These are phyloP conservation scores for Suhomyces kilbournensis DNA, from an alignment of 805 yeast species.

Conservation along the genomic window DNA sequence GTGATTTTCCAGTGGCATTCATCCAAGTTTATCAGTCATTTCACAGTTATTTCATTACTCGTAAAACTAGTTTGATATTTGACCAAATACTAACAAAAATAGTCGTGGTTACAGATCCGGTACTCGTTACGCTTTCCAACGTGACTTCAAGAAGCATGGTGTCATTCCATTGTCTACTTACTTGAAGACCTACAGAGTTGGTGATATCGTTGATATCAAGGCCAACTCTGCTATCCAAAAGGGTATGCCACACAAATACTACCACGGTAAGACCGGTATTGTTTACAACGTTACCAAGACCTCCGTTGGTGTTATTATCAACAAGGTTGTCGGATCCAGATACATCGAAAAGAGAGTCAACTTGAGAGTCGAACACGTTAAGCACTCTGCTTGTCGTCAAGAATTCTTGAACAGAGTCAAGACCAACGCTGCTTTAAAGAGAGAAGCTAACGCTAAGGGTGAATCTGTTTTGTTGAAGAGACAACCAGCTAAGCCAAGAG, in stretches of 20 bases:
- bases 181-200: constrained; percentile 97
- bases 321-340: constrained; percentile 99
- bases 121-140: constrained; percentile 99
- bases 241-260: constrained; percentile 99
- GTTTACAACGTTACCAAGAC: constrained; percentile 98
- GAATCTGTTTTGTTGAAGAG: constrained; percentile 90
- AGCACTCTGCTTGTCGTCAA: constrained; percentile 99
- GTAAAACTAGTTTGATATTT: neutral
- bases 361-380: constrained; percentile 97
- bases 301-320: constrained; percentile 95
- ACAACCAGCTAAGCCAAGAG: constrained; percentile 98
- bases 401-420: constrained; percentile 99
- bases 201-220: constrained; percentile 99
- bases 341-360: constrained; percentile 98
- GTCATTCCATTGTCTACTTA: constrained; percentile 90
- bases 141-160: constrained; percentile 99
- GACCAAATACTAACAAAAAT: constrained; percentile 9
- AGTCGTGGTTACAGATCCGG: constrained; percentile 99
- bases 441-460: constrained; percentile 94
- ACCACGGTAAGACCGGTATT: constrained; percentile 99
- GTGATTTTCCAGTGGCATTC: neutral
- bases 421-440: constrained; percentile 89
- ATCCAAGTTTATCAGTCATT: neutral
- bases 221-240: constrained; percentile 99
- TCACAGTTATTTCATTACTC: neutral